phyloP scores from a whole-genome alignment of 2,329 filamentous ascomycete species.

The Aspergillus versicolor region DNA sequence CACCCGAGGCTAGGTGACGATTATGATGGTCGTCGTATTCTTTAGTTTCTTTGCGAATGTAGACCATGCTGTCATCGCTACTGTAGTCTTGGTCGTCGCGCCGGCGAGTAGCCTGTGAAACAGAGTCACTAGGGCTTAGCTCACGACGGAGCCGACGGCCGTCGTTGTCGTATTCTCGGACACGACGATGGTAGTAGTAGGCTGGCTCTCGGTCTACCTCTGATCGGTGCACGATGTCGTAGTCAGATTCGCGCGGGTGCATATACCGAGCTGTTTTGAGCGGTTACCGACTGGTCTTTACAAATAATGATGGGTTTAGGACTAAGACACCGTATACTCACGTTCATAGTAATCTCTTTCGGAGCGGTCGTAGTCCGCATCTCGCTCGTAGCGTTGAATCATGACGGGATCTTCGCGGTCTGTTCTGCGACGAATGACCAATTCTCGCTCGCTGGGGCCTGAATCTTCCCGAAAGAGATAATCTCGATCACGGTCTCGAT shows the following conservation, averaged over 20 bases:
- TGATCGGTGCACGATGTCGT: slow-evolving; percentile 59
- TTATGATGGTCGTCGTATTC: slow-evolving; percentile 50
- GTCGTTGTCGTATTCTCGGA: slow-evolving; percentile 53
- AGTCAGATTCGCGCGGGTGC: slow-evolving; percentile 54
- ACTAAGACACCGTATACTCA: slow-evolving; percentile 42
- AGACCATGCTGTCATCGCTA: slow-evolving; percentile 62
- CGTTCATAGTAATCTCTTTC: slow-evolving; percentile 48
- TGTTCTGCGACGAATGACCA: slow-evolving; percentile 46
- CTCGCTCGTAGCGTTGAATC: slow-evolving; percentile 51
- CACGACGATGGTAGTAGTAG: slow-evolving; percentile 61
- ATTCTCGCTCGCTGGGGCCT: slow-evolving; percentile 37
- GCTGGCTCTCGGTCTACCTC: slow-evolving; percentile 58
- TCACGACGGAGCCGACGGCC: slow-evolving; percentile 47
- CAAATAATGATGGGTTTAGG: slow-evolving; percentile 52
- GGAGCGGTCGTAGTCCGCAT: slow-evolving; percentile 43
- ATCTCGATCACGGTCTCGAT: slow-evolving; percentile 27
- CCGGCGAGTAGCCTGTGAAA: slow-evolving; percentile 49
- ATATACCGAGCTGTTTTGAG: slow-evolving; percentile 55
- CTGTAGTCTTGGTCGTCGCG: slow-evolving; percentile 49
- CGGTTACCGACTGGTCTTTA: slow-evolving; percentile 55
- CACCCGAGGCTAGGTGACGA: slow-evolving; percentile 63
- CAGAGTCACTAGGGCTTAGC: slow-evolving; percentile 53
- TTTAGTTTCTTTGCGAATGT: slow-evolving; percentile 53
- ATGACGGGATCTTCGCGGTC: slow-evolving; percentile 45
- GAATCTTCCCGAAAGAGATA: slow-evolving; percentile 32